phyloP scores from a whole-genome alignment of 2,329 filamentous ascomycete species.

The Fusarium concolor region DNA sequence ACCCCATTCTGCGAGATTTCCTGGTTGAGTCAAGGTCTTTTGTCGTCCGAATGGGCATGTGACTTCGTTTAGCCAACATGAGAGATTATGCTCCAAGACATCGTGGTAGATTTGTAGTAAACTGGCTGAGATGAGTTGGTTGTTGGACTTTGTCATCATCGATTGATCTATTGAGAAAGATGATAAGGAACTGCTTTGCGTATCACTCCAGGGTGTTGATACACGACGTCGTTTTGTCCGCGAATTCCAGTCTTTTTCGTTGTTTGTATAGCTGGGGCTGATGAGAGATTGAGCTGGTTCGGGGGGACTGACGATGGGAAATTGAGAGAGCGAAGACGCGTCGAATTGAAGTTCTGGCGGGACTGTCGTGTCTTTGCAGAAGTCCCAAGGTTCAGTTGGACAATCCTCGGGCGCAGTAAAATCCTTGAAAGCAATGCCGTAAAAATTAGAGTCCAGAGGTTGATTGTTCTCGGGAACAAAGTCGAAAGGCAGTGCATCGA shows the following conservation, averaged over 20 bases:
- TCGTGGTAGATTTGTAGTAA: slow-evolving; percentile 64
- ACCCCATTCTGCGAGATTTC: slow-evolving; percentile 42
- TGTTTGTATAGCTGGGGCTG: not conserved
- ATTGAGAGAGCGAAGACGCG: not conserved
- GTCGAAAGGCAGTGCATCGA: not conserved
- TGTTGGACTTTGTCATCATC: slow-evolving; percentile 48
- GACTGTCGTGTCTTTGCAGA: not conserved
- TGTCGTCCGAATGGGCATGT: slow-evolving; percentile 59
- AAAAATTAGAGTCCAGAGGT: not conserved
- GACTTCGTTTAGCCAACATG: slow-evolving; percentile 64
- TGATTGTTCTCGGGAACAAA: not conserved
- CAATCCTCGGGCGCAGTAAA: not conserved
- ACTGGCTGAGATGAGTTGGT: slow-evolving; percentile 54
- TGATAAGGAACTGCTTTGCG: slow-evolving; percentile 20
- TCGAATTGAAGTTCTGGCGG: not conserved
- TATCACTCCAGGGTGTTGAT: slow-evolving; percentile 7
- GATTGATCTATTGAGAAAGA: slow-evolving; percentile 24
- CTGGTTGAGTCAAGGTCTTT: slow-evolving; percentile 14
- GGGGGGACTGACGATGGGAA: not conserved
- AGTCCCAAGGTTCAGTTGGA: not conserved
- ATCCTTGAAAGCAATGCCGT: slow-evolving; percentile 2
- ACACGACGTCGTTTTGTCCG: slow-evolving; percentile 11
- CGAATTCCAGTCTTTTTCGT: not conserved
- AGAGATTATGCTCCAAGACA: slow-evolving; percentile 63
- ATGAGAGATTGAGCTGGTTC: slow-evolving; percentile 2